phyloP scores from a whole-genome alignment of 2,329 filamentous ascomycete species.

The Alternaria sp. region DNA sequence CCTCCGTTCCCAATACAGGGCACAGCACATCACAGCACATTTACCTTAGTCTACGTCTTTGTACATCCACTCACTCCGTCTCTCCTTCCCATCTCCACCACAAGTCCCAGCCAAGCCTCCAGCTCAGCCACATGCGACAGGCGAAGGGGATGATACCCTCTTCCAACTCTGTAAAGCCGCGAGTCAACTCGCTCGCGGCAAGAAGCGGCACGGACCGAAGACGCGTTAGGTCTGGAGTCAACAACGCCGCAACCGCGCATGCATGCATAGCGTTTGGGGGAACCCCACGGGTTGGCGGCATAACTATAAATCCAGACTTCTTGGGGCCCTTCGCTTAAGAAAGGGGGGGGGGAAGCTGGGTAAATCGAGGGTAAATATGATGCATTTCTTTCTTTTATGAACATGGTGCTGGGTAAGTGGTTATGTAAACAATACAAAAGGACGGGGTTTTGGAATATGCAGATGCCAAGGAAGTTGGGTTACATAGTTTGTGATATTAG shows the following conservation, averaged over 20 bases:
- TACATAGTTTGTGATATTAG: constrained; percentile 7
- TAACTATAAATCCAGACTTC: background rate
- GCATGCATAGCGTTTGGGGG: background rate
- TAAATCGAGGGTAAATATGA: constrained; percentile 5
- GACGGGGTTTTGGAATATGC: background rate
- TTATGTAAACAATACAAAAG: background rate
- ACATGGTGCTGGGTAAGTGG: background rate
- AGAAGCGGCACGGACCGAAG: constrained; percentile 8
- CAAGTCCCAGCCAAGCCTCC: background rate
- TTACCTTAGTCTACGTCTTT: background rate
- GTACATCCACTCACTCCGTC: background rate
- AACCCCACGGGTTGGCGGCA: constrained; percentile 6
- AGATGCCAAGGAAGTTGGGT: background rate
- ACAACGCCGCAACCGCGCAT: constrained; percentile 20
- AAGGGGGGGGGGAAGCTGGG: background rate
- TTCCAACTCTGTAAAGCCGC: background rate
- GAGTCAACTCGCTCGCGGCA: constrained; percentile 4
- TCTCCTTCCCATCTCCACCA: background rate
- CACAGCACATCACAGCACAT: background rate
- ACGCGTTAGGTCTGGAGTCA: constrained; percentile 1
- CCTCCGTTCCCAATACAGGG: background rate
- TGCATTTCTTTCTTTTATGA: background rate
- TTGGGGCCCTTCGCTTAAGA: constrained; percentile 11
- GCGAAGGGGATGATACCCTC: constrained; percentile 1
- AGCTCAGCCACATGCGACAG: background rate